These are phyloP conservation scores for Cyclostephanos tholiformis DNA, from an alignment of 108 stramenopile species.

Conservation along the genomic window DNA sequence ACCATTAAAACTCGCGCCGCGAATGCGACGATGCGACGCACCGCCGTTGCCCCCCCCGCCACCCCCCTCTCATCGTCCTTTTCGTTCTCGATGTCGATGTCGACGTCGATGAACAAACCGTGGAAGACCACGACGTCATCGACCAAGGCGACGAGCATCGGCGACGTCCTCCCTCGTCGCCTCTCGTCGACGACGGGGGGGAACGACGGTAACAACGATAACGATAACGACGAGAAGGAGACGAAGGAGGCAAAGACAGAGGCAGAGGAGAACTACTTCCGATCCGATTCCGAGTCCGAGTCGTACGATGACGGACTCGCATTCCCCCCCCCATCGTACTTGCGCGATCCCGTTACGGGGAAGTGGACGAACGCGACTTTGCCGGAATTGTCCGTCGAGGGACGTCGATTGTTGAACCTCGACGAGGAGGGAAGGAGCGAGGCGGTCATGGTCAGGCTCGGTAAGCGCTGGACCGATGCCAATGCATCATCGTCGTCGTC, in stretches of 20 bases:
- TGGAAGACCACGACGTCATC: too few relatives aligned
- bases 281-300: conserved; percentile 1
- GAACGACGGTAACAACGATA: neutral
- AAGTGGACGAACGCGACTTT: conserved; percentile 74
- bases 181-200: neutral
- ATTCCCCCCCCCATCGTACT: conserved; percentile 62
- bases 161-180: too few relatives aligned
- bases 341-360: conserved; percentile 78
- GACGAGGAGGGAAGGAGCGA: conserved; percentile 53
- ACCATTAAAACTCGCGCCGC: too few relatives aligned
- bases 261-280: conserved; percentile 20
- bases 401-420: conserved; percentile 59
- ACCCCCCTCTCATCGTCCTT: too few relatives aligned
- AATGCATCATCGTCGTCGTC: too few relatives aligned
- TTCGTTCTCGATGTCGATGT: too few relatives aligned
- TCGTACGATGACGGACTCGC: conserved; percentile 21
- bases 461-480: conserved; percentile 26
- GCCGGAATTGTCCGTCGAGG: conserved; percentile 56
- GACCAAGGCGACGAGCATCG: too few relatives aligned
- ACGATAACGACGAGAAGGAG: neutral
- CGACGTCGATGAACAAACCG: too few relatives aligned
- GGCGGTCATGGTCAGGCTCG: conserved; percentile 27
- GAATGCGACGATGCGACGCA: too few relatives aligned
- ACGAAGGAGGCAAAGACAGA: neutral
- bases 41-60: too few relatives aligned